A percentile compares a stretch with the other conserved stretches of the same genome.
Evolutionary conservation across 345 rosid species (phyloP).

Genomic region (Bruguiera gymnorhiza): DNA sequence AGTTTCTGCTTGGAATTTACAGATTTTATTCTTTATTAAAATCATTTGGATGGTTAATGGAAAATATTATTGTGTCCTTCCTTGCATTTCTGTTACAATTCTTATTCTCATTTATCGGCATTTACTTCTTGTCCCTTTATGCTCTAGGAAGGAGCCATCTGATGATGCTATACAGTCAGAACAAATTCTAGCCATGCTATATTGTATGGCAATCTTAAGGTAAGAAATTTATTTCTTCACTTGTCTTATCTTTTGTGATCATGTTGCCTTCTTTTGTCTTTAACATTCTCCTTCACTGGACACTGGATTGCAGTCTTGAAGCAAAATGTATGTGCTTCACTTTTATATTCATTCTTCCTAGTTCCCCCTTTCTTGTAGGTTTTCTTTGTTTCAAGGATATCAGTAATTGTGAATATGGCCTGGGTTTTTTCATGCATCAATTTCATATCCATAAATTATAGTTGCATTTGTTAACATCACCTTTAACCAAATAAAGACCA

Average conservation of each 20-base stretch:
- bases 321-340: conserved; percentile 29
- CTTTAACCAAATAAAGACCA: no score
- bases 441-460: no score
- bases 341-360: neutral
- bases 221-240: conserved; percentile 15
- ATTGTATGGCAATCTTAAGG: conserved; percentile 88
- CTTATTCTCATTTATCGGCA: neutral
- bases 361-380: neutral
- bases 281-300: neutral
- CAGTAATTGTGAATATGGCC: neutral
- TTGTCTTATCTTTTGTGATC: neutral
- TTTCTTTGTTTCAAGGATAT: neutral
- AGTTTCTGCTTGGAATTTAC: neutral
- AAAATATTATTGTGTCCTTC: neutral
- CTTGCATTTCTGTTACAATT: neutral
- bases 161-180: conserved; percentile 55
- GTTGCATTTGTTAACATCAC: no score
- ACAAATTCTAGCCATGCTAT: conserved; percentile 72
- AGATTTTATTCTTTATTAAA: neutral
- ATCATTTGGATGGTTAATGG: neutral
- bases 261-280: neutral
- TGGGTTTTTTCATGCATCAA: no score
- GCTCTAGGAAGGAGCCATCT: conserved; percentile 42
- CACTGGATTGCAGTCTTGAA: conserved; percentile 78
- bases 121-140: neutral